phyloP scores from a whole-genome alignment of 257 asterid species.

The Osmanthus fragrans region DNA sequence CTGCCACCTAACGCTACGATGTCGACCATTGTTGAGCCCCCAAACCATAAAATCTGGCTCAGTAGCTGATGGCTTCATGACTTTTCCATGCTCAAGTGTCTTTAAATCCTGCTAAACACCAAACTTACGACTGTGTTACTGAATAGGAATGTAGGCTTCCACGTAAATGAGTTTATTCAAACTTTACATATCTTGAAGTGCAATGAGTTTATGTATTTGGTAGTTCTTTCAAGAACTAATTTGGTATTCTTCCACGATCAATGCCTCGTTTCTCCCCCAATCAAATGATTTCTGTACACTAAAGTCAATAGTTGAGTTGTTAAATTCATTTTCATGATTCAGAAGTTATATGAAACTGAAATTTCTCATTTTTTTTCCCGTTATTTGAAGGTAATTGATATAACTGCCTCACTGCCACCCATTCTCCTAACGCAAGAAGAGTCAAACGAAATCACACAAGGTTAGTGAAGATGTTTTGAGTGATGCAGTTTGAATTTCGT shows the following conservation, averaged over 20 bases:
- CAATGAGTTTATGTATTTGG: neutral
- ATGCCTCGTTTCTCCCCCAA: neutral
- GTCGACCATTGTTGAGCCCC: too few relatives aligned
- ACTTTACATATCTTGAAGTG: neutral
- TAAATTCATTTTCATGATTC: neutral
- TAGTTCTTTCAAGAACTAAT: neutral
- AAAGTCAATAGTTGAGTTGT: too few relatives aligned
- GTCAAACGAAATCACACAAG: conserved; percentile 17
- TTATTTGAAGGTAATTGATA: conserved; percentile 49
- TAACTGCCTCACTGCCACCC: conserved; percentile 69
- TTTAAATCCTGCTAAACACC: neutral
- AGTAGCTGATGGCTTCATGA: neutral
- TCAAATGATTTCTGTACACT: too few relatives aligned
- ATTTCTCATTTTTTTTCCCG: conserved; percentile 13
- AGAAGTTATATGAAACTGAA: neutral
- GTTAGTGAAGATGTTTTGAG: neutral
- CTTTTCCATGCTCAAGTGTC: neutral
- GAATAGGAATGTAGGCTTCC: neutral
- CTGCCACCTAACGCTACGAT: too few relatives aligned
- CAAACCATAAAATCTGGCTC: too few relatives aligned
- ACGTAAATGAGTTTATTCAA: neutral
- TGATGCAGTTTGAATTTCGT: neutral
- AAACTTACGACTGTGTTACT: neutral
- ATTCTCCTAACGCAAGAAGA: conserved; percentile 50
- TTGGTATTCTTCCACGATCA: neutral